Evolutionary conservation across 441 rosid genomes (phyloP), one percentile per base, ranked within the genome.

Genomic region (Adansonia grandidieri): DNA sequence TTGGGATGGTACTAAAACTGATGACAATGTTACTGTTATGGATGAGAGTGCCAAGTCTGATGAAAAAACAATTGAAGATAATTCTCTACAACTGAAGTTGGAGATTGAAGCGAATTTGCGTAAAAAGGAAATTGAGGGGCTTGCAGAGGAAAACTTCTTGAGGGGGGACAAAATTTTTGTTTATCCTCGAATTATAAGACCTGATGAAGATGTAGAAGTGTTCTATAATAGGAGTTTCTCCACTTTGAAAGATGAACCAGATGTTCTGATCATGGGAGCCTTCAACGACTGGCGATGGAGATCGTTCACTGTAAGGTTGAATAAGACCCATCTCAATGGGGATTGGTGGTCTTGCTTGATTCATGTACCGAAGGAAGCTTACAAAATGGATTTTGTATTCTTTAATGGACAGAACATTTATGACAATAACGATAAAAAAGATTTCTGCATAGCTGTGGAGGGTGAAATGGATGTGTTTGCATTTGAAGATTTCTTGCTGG

Each of bases 281-380:
- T 96, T 96, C 74, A 96, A 96, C 80, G 94, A 90, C 32, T 94
- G 99, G 99, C 90, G 91, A 83, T 96, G 96, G 96, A 92, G 89
- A 77, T 91, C 94, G 64, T 96, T 96, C 78, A 87, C 95, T 0
- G 66, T 84, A 58, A 91, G 91, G 86, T 86, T 93, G 82, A 90
- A 87, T 77, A 88, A 88, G 86, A 85, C 92, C 76, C 80, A 86
- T 76, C 82, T 93, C 58, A 78, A 82, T 17, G 89, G 90, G 80
- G 97, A 94, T 79, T 96, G 97, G 98, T 92, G 92, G 97, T 91
- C 98, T 76, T 96, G 94, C 79, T 88, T 80, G 71, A 76, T 94
- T 81, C 96, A 90, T 85, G 85, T 91, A 80, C 97, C 98, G 2
- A 89, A 89, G 84, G 97, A 94, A 90, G 95, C 99, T 1, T 96